Evolutionary conservation across 805 yeast species (phyloP).

Genomic region (Schizosaccharomyces japonicus): DNA sequence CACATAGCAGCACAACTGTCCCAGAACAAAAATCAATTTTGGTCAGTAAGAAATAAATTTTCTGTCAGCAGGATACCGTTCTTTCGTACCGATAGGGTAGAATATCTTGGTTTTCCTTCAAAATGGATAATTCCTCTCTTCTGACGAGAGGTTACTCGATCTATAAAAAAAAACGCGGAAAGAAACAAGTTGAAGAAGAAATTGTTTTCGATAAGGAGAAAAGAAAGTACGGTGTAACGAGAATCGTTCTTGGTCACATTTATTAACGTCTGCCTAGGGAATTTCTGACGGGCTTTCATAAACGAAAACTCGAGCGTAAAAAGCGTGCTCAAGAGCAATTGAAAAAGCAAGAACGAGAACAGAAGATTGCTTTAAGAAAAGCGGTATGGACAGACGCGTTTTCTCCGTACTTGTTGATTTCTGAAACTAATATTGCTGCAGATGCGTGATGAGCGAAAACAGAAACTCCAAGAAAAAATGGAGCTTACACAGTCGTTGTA

Average conservation of each 20-base stretch:
- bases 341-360: constrained; percentile 53
- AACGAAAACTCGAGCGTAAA: constrained; percentile 69
- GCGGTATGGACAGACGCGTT: constrained; percentile 26
- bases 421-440: background rate
- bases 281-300: constrained; percentile 84
- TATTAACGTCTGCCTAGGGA: constrained; percentile 20
- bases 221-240: constrained; percentile 26
- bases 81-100: too few relatives aligned
- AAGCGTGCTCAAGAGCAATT: constrained; percentile 58
- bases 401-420: background rate
- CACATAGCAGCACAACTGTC: too few relatives aligned
- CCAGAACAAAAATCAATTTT: too few relatives aligned
- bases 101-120: too few relatives aligned
- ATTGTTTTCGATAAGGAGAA: constrained; percentile 61
- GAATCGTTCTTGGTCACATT: too few relatives aligned
- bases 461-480: constrained; percentile 39
- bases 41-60: too few relatives aligned
- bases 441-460: constrained; percentile 45
- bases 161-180: background rate
- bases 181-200: constrained; percentile 19
- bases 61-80: too few relatives aligned
- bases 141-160: background rate
- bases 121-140: background rate
- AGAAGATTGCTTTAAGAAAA: constrained; percentile 32
- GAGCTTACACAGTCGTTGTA: constrained; percentile 25